Percentiles rank a stretch among this genome's conserved stretches.
Conservation (phyloP, 2,329 filamentous ascomycete species). For the Diaporthe capsici region DNA sequence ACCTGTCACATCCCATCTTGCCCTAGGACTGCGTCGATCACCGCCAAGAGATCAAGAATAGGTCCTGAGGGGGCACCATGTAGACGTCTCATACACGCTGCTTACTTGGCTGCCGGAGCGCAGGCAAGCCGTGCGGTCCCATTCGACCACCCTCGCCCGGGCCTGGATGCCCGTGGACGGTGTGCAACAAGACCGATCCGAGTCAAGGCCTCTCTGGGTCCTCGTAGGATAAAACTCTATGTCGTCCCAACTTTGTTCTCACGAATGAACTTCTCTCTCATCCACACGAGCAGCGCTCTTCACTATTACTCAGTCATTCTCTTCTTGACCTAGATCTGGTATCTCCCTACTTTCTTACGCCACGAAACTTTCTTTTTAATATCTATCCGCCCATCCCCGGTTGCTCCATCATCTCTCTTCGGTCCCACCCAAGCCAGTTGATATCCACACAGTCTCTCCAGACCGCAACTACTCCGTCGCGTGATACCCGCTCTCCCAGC, state of each 20-base stretch:
- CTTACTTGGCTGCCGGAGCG: conserved; percentile 40
- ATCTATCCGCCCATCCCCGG: conserved; percentile 8
- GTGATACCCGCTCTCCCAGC: neutral
- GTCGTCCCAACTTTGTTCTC: conserved; percentile 31
- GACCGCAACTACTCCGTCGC: neutral
- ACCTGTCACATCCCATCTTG: conserved; percentile 32
- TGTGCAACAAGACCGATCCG: conserved; percentile 21
- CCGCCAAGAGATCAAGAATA: conserved; percentile 39
- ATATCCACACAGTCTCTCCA: conserved; percentile 3
- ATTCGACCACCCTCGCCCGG: conserved; percentile 4
- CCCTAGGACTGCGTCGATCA: conserved; percentile 29
- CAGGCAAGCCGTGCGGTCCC: conserved; percentile 34
- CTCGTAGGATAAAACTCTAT: conserved; percentile 31
- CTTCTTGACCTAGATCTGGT: conserved; percentile 37
- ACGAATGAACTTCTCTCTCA: conserved; percentile 8
- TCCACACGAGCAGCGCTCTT: conserved; percentile 36
- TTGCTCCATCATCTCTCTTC: neutral
- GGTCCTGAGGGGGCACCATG: conserved; percentile 27
- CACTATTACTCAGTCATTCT: conserved; percentile 26
- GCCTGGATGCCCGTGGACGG: neutral
- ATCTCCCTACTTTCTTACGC: conserved; percentile 22
- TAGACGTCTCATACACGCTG: conserved; percentile 31
- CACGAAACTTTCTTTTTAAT: conserved; percentile 9
- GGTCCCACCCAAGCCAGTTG: conserved; percentile 16
- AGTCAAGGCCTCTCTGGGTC: conserved; percentile 12